Evolutionary conservation across 768 basidiomycete species (phyloP).

Genomic region (Amanita molliuscula): DNA sequence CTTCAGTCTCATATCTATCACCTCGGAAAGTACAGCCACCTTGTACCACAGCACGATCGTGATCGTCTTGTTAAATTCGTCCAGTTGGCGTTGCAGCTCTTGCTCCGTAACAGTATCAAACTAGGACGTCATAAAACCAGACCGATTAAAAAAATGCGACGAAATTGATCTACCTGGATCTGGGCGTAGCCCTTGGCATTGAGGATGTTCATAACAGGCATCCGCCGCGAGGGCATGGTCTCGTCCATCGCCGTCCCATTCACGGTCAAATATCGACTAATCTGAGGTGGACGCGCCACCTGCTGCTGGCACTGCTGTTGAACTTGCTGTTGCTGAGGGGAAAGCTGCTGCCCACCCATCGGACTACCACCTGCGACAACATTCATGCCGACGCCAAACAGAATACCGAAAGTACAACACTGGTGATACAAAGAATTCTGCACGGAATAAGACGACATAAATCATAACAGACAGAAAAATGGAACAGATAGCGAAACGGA

Average conservation of each 20-base stretch:
- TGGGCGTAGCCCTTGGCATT: not conserved
- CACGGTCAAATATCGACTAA: not conserved
- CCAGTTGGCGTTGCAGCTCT: conserved; percentile 30
- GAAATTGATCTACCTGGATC: not conserved
- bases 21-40: conserved; percentile 20
- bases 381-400: not conserved
- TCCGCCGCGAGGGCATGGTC: not conserved
- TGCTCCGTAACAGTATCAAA: conserved; percentile 5
- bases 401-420: not conserved
- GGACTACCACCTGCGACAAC: not conserved
- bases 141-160: not conserved
- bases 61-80: conserved; percentile 41
- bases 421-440: not conserved
- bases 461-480: not conserved
- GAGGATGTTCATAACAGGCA: not conserved
- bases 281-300: not conserved
- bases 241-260: not conserved
- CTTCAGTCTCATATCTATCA: not conserved
- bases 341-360: not conserved
- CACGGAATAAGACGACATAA: not conserved
- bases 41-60: conserved; percentile 67
- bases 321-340: not conserved
- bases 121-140: not conserved
- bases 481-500: too few species aligned
- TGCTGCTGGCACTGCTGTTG: not conserved